Evolutionary conservation across 1,139 yeast species (phyloP).

Genomic region (Sugiyamaella grinbergsii): DNA sequence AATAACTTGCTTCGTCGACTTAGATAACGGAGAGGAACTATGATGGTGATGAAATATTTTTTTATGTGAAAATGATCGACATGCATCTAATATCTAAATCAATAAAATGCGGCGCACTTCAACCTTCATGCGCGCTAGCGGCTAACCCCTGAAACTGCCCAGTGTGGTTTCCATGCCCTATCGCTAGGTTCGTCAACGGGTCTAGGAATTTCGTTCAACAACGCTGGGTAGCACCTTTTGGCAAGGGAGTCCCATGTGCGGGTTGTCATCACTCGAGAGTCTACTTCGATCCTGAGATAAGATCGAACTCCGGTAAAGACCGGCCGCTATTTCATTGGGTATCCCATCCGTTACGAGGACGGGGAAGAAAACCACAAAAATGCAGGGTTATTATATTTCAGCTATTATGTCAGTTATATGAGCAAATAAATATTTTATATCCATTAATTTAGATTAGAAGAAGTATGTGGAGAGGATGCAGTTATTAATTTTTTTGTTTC

Average conservation of each 20-base stretch:
- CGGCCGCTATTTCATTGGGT: too few species aligned
- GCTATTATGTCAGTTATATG: constrained; percentile 3
- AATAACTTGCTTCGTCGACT: too few species aligned
- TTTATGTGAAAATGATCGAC: constrained; percentile 5
- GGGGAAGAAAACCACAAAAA: background rate
- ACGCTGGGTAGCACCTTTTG: too few species aligned
- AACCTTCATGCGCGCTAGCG: background rate
- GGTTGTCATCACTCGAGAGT: too few species aligned
- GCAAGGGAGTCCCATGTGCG: too few species aligned
- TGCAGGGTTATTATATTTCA: constrained; percentile 2
- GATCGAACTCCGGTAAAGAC: background rate
- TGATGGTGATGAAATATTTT: constrained; percentile 9
- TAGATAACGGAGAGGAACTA: too few species aligned
- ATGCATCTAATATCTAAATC: background rate
- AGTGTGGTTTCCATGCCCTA: too few species aligned
- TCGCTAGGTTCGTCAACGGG: too few species aligned
- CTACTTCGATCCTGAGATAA: background rate
- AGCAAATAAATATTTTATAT: constrained; percentile 12
- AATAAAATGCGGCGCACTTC: constrained; percentile 1
- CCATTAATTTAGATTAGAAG: background rate
- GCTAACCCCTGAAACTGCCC: constrained; percentile 9
- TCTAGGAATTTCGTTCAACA: too few species aligned
- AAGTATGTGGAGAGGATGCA: background rate
- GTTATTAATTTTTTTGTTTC: background rate
- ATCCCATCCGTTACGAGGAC: too few species aligned